A percentile compares a stretch with the other conserved stretches of the same genome.
Conservation (phyloP, 768 basidiomycete genomes). For the Epithele typhae region DNA sequence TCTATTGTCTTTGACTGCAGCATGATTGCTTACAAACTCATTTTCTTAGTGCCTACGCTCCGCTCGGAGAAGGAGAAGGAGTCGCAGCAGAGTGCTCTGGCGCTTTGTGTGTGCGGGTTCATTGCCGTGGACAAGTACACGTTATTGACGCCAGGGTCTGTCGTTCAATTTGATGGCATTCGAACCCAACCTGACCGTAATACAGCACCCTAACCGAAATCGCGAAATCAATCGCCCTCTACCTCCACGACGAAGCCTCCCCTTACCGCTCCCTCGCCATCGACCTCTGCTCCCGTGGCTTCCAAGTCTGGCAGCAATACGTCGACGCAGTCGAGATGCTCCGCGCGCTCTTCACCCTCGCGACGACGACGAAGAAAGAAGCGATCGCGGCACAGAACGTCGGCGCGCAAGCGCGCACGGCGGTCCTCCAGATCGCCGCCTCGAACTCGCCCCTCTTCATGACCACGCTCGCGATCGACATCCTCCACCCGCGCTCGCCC, state of each 20-base stretch:
- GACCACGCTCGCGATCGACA: slow-evolving; percentile 88
- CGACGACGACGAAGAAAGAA: slow-evolving; percentile 72
- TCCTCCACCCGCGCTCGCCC: slow-evolving; percentile 68
- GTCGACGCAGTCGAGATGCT: slow-evolving; percentile 87
- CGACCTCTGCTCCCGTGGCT: slow-evolving; percentile 88
- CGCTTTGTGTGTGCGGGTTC: slow-evolving; percentile 79
- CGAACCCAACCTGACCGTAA: neutral
- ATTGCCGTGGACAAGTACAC: slow-evolving; percentile 79
- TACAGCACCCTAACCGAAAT: slow-evolving; percentile 75
- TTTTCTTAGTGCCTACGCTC: slow-evolving; percentile 49
- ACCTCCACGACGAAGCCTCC: slow-evolving; percentile 69
- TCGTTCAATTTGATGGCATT: neutral
- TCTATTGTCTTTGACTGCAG: no score
- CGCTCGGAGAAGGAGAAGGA: slow-evolving; percentile 60
- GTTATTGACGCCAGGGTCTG: slow-evolving; percentile 67
- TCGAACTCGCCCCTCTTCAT: slow-evolving; percentile 88
- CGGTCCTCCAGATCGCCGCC: slow-evolving; percentile 81
- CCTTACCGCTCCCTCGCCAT: slow-evolving; percentile 70
- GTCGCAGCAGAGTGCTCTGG: slow-evolving; percentile 54
- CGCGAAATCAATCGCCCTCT: slow-evolving; percentile 75
- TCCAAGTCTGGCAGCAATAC: slow-evolving; percentile 92
- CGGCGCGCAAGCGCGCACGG: slow-evolving; percentile 73
- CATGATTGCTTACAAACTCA: slow-evolving; percentile 9
- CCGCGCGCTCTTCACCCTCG: slow-evolving; percentile 75
- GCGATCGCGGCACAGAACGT: slow-evolving; percentile 62